Evolutionary conservation across 2,329 filamentous ascomycete species (phyloP), one percentile per base, ranked within the genome.

Genomic region (Exophiala phaeomuriformis): DNA sequence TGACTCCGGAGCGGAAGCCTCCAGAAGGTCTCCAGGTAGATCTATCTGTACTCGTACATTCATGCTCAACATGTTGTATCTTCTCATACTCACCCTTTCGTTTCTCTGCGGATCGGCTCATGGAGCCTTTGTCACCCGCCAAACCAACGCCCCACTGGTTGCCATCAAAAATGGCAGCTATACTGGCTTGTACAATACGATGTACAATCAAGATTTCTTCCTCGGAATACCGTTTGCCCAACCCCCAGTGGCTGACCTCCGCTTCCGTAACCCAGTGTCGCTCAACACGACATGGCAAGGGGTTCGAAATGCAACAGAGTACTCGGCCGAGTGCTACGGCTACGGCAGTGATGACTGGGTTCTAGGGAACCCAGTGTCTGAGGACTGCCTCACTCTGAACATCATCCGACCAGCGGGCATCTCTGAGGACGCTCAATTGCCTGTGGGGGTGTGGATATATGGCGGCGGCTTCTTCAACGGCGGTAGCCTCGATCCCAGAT

Each of bases 391-490:
- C 1, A 71, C 67, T 2, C 61, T 67, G 3, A 74, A 74, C 49
- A 73, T 85, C 5, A 69, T 85, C 29, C 74, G 81, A 2, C 79
- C 80, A 0, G 67, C 75, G 5, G 74, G 75, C 4, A 63, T 67
- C 55, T 3, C 64, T 69, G 5, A 57, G 66, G 32, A 61, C 63
- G 5, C 64, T 66, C 2, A 71, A 67, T 7, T 85, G 1, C 81
- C 81, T 0, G 76, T 83, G 4, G 73, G 72, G 7, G 72, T 82
- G 1, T 86, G 82, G 81, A 79, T 85, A 29, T 79, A 83, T 35
- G 73, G 78, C 8, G 80, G 79, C 32, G 78, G 77, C 1, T 72
- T 80, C 3, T 74, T 70, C 48, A 68, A 72, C 32, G 81, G 81
- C 1, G 74, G 64, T 64, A 73, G 59, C 61, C 68, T 56, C 8